Conservation (phyloP, 1,284 basidiomycete genomes). For the Blastosporella zonata region DNA sequence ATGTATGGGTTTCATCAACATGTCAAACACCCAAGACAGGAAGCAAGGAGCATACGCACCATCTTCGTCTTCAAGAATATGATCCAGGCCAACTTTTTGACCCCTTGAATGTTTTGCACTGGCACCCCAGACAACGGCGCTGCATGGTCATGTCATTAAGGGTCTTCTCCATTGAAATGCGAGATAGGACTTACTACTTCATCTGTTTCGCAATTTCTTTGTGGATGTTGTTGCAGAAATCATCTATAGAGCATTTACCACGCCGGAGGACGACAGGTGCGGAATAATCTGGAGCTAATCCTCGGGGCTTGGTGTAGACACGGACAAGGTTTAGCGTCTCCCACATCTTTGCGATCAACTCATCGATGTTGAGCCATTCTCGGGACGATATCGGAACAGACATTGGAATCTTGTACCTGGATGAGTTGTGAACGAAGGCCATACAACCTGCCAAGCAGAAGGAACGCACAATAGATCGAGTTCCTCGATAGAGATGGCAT, state of each 20-base stretch:
- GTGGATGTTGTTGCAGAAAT: slow-evolving; percentile 90
- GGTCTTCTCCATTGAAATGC: background rate
- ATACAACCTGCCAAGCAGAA: slow-evolving; percentile 1
- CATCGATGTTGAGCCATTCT: slow-evolving; percentile 97
- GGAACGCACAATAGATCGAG: slow-evolving; percentile 81
- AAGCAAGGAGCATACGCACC: slow-evolving; percentile 44
- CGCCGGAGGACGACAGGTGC: slow-evolving; percentile 77
- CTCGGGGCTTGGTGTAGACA: slow-evolving; percentile 95
- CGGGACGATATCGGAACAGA: slow-evolving; percentile 93
- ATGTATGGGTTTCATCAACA: slow-evolving; percentile 9
- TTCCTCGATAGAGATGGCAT: slow-evolving; percentile 98
- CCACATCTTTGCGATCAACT: slow-evolving; percentile 93
- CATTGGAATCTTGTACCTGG: slow-evolving; percentile 86
- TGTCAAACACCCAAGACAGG: slow-evolving; percentile 4
- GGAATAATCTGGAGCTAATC: slow-evolving; percentile 86
- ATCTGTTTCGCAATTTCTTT: slow-evolving; percentile 92
- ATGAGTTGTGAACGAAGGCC: too few species aligned
- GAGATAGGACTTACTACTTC: slow-evolving; percentile 66
- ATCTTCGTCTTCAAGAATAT: slow-evolving; percentile 88
- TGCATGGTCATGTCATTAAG: slow-evolving; percentile 27
- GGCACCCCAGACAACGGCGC: slow-evolving; percentile 89
- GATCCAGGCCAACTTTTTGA: slow-evolving; percentile 93
- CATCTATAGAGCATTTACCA: slow-evolving; percentile 78
- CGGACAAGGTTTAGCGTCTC: slow-evolving; percentile 84
- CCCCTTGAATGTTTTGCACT: slow-evolving; percentile 96